Conservation (phyloP, 345 rosid genomes). For the Angophora floribunda region DNA sequence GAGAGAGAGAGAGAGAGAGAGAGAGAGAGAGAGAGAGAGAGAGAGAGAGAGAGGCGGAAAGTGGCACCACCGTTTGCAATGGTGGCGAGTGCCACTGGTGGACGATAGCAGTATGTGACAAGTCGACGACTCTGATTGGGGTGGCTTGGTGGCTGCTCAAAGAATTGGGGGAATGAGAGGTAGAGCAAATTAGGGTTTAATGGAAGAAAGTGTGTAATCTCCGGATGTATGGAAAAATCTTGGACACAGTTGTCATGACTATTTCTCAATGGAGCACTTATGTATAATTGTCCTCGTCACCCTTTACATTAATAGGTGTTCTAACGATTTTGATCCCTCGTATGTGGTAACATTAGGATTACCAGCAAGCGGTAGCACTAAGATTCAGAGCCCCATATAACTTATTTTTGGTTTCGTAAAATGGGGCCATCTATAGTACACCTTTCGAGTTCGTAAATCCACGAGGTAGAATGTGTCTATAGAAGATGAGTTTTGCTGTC, state of each 20-base stretch:
- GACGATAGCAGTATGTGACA: not conserved
- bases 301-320: not conserved
- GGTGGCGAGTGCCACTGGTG: not conserved
- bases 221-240: not conserved
- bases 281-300: not conserved
- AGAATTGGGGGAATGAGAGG: not conserved
- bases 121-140: not conserved
- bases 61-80: not conserved
- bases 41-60: not conserved
- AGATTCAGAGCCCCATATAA: not conserved
- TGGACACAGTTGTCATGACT: not conserved
- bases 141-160: not conserved
- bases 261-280: not conserved
- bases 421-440: not conserved
- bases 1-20: too few species aligned
- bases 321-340: not conserved
- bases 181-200: not conserved
- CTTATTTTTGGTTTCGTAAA: not conserved
- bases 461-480: not conserved
- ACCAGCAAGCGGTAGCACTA: not conserved
- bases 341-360: not conserved
- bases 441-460: not conserved
- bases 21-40: too few species aligned
- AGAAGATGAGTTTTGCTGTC: not conserved
- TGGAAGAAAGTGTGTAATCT: not conserved